A percentile compares a stretch with the other conserved stretches of the same genome.
Evolutionary conservation across 257 asterid genomes (phyloP).

Genomic region (Plantago ovata): DNA sequence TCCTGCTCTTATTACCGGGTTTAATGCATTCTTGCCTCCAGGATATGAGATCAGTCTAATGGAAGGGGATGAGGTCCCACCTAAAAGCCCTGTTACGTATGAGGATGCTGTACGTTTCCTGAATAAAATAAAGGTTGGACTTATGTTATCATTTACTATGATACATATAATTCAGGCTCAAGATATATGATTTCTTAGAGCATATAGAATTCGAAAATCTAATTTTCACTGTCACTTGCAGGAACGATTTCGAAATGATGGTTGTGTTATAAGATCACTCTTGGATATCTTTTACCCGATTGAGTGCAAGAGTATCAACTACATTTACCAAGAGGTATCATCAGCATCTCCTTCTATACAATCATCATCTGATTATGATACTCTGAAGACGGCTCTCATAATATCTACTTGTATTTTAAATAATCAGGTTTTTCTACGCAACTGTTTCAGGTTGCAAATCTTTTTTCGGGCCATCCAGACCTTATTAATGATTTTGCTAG

Average conservation of each 20-base stretch:
- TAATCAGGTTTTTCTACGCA: constrained; percentile 10
- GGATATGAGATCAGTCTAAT: constrained; percentile 90
- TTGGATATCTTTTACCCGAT: constrained; percentile 90
- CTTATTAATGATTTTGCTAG: constrained; percentile 93
- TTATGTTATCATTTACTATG: constrained; percentile 9
- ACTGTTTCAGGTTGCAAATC: constrained; percentile 70
- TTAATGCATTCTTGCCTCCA: constrained; percentile 95
- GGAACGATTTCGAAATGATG: constrained; percentile 89
- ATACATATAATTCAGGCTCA: constrained; percentile 8
- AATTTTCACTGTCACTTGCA: constrained; percentile 37
- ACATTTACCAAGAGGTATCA: constrained; percentile 97
- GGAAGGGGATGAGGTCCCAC: constrained; percentile 82
- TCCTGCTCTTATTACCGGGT: constrained; percentile 85
- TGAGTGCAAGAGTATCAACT: constrained; percentile 89
- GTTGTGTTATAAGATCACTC: constrained; percentile 89
- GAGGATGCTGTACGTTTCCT: constrained; percentile 96
- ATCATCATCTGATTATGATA: background rate
- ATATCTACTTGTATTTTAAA: constrained; percentile 14
- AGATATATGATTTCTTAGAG: constrained; percentile 13
- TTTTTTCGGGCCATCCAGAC: constrained; percentile 82
- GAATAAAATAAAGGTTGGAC: constrained; percentile 85
- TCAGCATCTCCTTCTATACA: constrained; percentile 20
- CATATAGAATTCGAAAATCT: background rate
- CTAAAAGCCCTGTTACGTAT: constrained; percentile 85
- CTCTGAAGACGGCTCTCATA: too few species aligned